Conservation (phyloP, 1,284 basidiomycete species). For the Porphyrellus sp. region DNA sequence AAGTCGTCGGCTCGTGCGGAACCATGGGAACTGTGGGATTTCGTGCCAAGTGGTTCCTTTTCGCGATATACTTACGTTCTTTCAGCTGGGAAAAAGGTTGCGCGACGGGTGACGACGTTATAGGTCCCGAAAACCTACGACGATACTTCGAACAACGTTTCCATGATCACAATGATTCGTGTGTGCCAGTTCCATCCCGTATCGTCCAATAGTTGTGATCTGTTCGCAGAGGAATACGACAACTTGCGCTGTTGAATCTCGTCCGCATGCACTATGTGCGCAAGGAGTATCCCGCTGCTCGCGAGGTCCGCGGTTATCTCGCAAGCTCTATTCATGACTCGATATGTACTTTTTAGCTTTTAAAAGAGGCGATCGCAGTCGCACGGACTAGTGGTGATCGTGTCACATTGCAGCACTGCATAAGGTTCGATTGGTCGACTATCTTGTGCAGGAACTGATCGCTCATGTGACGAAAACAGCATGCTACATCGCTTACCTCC, state of each 20-base stretch:
- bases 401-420: slow-evolving; percentile 71
- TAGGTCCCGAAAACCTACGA: slow-evolving; percentile 66
- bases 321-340: neutral
- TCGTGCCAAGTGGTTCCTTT: neutral
- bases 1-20: slow-evolving; percentile 61
- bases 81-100: slow-evolving; percentile 64
- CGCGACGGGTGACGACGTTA: slow-evolving; percentile 61
- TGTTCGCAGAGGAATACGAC: slow-evolving; percentile 60
- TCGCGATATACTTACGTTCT: neutral
- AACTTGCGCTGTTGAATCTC: slow-evolving; percentile 73
- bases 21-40: slow-evolving; percentile 56
- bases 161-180: slow-evolving; percentile 75
- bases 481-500: slow-evolving; percentile 65
- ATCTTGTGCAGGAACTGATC: slow-evolving; percentile 10
- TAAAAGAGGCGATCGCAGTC: slow-evolving; percentile 71
- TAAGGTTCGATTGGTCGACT: slow-evolving; percentile 54
- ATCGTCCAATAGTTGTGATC: slow-evolving; percentile 2
- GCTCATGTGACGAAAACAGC: slow-evolving; percentile 37
- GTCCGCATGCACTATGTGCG: slow-evolving; percentile 72
- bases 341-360: slow-evolving; percentile 43
- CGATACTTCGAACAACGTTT: slow-evolving; percentile 81
- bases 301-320: slow-evolving; percentile 46
- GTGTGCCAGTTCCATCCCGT: slow-evolving; percentile 29
- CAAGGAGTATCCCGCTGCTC: slow-evolving; percentile 61
- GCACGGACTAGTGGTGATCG: slow-evolving; percentile 70